Evolutionary conservation across 2,329 filamentous ascomycete genomes (phyloP), one percentile per base, ranked within the genome.

Genomic region (Fusarium torulosum): DNA sequence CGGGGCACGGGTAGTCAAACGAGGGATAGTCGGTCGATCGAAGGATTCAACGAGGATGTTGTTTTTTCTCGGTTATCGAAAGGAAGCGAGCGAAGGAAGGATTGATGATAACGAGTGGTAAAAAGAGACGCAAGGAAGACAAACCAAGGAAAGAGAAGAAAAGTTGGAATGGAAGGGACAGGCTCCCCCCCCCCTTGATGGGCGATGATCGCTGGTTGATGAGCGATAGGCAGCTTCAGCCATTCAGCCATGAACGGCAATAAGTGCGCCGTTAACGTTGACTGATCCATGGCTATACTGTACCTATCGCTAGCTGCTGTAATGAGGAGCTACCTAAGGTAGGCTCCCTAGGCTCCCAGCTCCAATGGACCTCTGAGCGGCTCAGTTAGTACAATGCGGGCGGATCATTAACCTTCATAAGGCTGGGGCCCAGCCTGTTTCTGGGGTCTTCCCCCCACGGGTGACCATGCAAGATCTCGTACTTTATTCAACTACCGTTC

Each of bases 171-270:
- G 61, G 23, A 63, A 42, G 17, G 53, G 37, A 53, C 20, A 47
- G 54, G 21, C 25, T 33, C 33, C 51, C 38, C 42, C 51, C 33
- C 42, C 41, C 59, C 59, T 63, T 58, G 46, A 25, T 19, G 51
- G 35, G n/a, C n/a, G 42, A 46, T 25, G n/a, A 42, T 37, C 35
- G 29, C 13, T 33, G 29, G 29, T 14, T 15, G 29, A 15, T 33
- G 29, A 33, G 13, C 29, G 25, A 45, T 41, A 41, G 41, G 51
- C 51, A 67, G 45, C 43, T 67, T 67, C 53, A 63, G 58, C 54
- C 41, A 40, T 68, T 67, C 65, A 68, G 60, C 61, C 45, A 59
- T 66, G 29, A 55, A 61, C 40, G 45, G 43, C 38, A 52, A 52
- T 31, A 27, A 46, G 21, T 10, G 51, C 45, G 33, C 35, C 27